Evolutionary conservation across 2,329 filamentous ascomycete genomes (phyloP), one percentile per base, ranked within the genome.

Genomic region (Cordyceps cateniannulata): DNA sequence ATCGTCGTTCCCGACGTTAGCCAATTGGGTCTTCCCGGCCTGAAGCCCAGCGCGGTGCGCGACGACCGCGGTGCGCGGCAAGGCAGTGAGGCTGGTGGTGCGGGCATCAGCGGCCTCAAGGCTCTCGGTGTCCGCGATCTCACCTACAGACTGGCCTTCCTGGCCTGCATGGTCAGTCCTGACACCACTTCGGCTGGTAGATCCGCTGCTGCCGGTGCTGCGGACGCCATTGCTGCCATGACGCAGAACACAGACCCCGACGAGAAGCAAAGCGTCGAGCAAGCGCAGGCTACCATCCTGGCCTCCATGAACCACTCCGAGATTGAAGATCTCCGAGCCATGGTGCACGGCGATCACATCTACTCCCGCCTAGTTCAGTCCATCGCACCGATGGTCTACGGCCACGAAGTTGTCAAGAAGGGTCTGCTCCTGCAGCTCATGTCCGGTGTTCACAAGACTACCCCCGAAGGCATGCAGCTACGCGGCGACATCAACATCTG

Each of bases 401-500:
- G 95, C 16, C 95, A 99, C 71, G 91, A 95, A 64, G 91, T 97
- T 61, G 93, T 99, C 70, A 99, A 99, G 78, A 99, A 99, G 75
- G 95, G 95, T 32, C 80, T 99, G 25, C 83, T 99, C 8, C 81
- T 99, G 47, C 95, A 99, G 74, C 81, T 99, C 51, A 91, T 99
- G 84, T 91, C 92, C n/a, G 95, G 95, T 79, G 91, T 99, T 2
- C 86, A 87, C 75, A 99, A 99, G 74, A 84, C 85, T 24, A 99
- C 95, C 0, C 84, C 91, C 0, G 95, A 99, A 76, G 93, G 91
- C 64, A 96, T 99, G 91, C 86, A 93, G 65, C 82, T 99, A 48
- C 87, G 95, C 82, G 95, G 95, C 66, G 95, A 99, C 71, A 93
- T 99, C 79, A 99, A 99, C 77, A 96, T 99, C 64, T 99, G 95